Percentiles rank a stretch among this genome's conserved stretches.
Conservation (phyloP, 2,329 filamentous ascomycete species). For the Trichoderma semiorbis region DNA sequence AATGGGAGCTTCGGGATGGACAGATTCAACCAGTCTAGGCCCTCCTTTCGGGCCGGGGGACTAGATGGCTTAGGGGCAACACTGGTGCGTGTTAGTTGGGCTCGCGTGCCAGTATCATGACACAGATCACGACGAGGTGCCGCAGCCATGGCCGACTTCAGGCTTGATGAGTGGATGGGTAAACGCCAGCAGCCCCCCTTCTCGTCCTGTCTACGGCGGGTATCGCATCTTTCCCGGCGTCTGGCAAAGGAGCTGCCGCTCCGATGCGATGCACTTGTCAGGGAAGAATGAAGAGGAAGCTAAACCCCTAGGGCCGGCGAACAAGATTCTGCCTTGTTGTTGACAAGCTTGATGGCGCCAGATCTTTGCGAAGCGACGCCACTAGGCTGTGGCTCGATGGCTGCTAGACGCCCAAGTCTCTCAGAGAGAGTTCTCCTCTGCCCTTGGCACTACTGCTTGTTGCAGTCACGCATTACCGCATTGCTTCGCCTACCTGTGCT, state of each 20-base stretch:
- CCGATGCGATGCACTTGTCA: not conserved
- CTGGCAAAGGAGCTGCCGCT: not conserved
- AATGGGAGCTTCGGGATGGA: not conserved
- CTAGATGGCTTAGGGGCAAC: not conserved
- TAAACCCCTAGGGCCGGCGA: not conserved
- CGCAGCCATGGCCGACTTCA: not conserved
- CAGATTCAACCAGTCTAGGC: not conserved
- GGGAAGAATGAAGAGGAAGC: not conserved
- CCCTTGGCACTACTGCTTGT: not conserved
- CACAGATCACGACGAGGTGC: not conserved
- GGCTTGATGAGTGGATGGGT: not conserved
- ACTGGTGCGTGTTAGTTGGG: not conserved
- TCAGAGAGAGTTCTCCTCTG: not conserved
- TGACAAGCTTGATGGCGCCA: not conserved
- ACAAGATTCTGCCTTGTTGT: not conserved
- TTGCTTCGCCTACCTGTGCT: not conserved
- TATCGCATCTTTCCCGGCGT: slow-evolving; percentile 12
- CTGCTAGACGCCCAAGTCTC: not conserved
- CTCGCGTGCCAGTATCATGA: not conserved
- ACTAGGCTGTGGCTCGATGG: not conserved
- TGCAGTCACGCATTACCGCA: not conserved
- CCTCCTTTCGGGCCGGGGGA: not conserved
- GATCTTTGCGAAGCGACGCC: not conserved
- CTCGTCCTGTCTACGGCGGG: not conserved
- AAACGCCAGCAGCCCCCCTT: slow-evolving; percentile 9